Evolutionary conservation across 179 eudicot genomes (phyloP).

Genomic region (Carnegiea gigantea): DNA sequence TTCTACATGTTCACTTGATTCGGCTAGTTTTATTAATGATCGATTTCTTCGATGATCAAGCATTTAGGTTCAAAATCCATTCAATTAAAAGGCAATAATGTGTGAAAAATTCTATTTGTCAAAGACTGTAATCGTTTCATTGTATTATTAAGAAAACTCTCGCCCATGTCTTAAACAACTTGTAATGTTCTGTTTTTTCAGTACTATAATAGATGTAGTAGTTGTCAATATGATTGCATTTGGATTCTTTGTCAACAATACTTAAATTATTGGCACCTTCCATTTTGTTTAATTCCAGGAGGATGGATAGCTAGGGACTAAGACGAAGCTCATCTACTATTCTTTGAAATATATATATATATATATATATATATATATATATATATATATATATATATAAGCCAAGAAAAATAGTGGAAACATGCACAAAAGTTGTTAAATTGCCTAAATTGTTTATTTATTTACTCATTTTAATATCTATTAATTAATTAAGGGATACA

Average conservation of each 20-base stretch:
- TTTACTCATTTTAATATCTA: too few species aligned
- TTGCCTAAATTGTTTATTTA: neutral
- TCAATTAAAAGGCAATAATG: too few species aligned
- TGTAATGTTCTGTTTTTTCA: too few species aligned
- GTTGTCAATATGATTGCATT: constrained; percentile 2
- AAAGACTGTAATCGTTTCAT: too few species aligned
- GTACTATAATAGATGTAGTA: neutral
- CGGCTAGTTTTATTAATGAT: too few species aligned
- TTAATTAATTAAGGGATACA: neutral
- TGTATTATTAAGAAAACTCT: too few species aligned
- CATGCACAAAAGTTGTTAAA: neutral
- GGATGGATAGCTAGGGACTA: neutral
- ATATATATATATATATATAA: too few species aligned
- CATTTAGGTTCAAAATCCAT: too few species aligned
- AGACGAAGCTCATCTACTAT: neutral
- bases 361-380: too few species aligned
- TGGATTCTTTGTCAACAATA: neutral
- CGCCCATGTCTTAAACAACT: too few species aligned
- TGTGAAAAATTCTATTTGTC: too few species aligned
- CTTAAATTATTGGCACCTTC: neutral
- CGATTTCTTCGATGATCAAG: too few species aligned
- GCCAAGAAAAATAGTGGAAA: neutral
- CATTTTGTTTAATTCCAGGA: neutral
- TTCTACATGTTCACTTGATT: neutral
- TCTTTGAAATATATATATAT: neutral